Evolutionary conservation across 306 rosid species (phyloP).

Genomic region (Lathyrus aphaca): DNA sequence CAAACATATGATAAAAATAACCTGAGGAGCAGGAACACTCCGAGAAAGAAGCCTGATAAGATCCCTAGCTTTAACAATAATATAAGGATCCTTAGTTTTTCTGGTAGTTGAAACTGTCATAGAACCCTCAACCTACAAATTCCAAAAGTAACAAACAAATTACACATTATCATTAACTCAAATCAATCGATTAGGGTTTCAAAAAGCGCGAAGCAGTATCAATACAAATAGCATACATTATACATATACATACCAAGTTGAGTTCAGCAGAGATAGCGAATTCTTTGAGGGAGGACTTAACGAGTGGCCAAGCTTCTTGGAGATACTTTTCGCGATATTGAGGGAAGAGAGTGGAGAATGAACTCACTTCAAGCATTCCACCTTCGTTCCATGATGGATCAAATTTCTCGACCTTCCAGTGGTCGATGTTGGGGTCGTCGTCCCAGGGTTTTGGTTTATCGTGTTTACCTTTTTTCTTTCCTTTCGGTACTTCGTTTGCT

Average conservation of each 20-base stretch:
- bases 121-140: constrained; percentile 74
- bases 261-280: constrained; percentile 63
- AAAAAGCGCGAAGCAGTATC: neutral
- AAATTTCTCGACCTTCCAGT: constrained; percentile 75
- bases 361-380: constrained; percentile 84
- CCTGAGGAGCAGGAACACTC: constrained; percentile 96
- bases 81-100: constrained; percentile 85
- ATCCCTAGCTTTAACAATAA: constrained; percentile 86
- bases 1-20: constrained; percentile 16
- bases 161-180: neutral
- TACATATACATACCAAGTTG: constrained; percentile 54
- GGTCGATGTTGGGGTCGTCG: constrained; percentile 88
- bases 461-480: constrained; percentile 77
- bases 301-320: constrained; percentile 74
- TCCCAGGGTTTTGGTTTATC: constrained; percentile 99
- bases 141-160: neutral
- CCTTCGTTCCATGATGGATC: constrained; percentile 89
- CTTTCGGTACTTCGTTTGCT: neutral
- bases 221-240: neutral
- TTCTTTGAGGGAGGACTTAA: constrained; percentile 68
- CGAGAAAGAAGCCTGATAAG: constrained; percentile 86
- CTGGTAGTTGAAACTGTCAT: constrained; percentile 94
- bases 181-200: neutral
- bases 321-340: constrained; percentile 76
- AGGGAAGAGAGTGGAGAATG: constrained; percentile 93